These are phyloP conservation scores for Pythium dissotocum DNA, from an alignment of 352 stramenopile species.

Conservation along the genomic window DNA sequence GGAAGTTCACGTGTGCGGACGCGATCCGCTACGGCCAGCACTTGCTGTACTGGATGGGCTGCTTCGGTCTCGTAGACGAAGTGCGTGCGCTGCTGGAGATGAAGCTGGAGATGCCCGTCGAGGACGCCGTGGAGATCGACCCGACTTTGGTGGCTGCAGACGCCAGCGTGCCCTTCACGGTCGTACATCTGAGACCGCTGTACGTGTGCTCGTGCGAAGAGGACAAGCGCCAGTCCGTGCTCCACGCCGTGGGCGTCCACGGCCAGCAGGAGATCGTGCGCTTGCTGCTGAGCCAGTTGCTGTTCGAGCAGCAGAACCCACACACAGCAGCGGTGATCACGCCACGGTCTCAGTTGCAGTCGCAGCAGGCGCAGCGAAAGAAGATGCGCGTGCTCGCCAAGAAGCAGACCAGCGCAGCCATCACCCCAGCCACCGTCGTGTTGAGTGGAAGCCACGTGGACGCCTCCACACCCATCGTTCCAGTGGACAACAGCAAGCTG, in stretches of 20 bases:
- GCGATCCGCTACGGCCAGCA: slow-evolving; percentile 75
- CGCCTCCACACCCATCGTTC: background rate
- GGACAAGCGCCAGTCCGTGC: slow-evolving; percentile 61
- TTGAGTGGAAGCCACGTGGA: background rate
- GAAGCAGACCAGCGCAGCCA: slow-evolving; percentile 8
- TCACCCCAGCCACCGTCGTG: slow-evolving; percentile 2
- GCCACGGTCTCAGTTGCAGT: slow-evolving; percentile 6
- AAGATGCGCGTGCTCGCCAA: background rate
- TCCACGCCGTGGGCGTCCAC: slow-evolving; percentile 59
- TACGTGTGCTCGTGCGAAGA: slow-evolving; percentile 71
- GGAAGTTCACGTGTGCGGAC: slow-evolving; percentile 35
- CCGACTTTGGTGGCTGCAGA: slow-evolving; percentile 2
- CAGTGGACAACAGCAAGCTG: slow-evolving; percentile 26
- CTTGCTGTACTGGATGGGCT: slow-evolving; percentile 72
- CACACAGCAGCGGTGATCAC: slow-evolving; percentile 1
- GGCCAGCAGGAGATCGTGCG: slow-evolving; percentile 52
- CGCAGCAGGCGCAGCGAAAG: slow-evolving; percentile 1
- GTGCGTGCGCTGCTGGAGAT: slow-evolving; percentile 49
- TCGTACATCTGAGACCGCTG: slow-evolving; percentile 39
- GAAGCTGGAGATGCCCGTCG: slow-evolving; percentile 27
- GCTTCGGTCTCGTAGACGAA: slow-evolving; percentile 62
- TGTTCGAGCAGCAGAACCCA: slow-evolving; percentile 41
- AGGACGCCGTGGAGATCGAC: slow-evolving; percentile 1
- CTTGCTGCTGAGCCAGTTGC: slow-evolving; percentile 51
- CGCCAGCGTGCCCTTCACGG: background rate